Base-by-base conservation (phyloP, 306 rosid species). In the Abrus precatorius region DNA sequence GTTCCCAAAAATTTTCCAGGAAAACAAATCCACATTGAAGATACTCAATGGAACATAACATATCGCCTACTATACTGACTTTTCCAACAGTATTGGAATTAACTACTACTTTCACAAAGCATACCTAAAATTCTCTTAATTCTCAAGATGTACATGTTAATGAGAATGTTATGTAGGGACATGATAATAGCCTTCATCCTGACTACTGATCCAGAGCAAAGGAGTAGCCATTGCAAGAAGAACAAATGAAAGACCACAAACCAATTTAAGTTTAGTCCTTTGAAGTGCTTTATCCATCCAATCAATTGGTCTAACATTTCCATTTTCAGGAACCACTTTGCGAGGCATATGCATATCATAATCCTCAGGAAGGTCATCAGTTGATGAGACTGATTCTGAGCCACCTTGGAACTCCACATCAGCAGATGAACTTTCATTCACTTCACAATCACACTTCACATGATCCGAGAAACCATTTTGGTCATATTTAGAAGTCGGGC, bases 341-440 rank as follows among this genome's bases (percentile, higher is more conserved):
- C 55, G 69, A 74, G 79, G 44, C 69, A 9, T 72, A 57, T 79
- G 82, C 79, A 72, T 43, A 50, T 84, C 83, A 32, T 62, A 70
- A 29, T 86, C 84, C 55, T 43, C 67, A 11, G 83, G 77, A 80
- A 70, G 75, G 32, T 82, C 88, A 81, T 88, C 88, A 5, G 90
- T 78, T 40, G 94, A 85, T 70, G 94, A 88, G 41, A 87, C 92
- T 2, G 93, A 91, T 74, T 90, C 94, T 8, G 70, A 67, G 53
- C 84, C 75, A 54, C 55, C 86, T 52, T 82, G 78, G 5, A 82
- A 66, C 77, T 91, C 88, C 38, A 36, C 84, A 49, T 79, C 82
- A 47, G 52, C 86, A 67, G 77, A 74, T 36, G 57, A 48, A 77
- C 90, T 72, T 52, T 71, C 88, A 44, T 69, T 82, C 44, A 82